Conservation (phyloP, 2,329 filamentous ascomycete species). For the Plectosphaerella cucumerina region DNA sequence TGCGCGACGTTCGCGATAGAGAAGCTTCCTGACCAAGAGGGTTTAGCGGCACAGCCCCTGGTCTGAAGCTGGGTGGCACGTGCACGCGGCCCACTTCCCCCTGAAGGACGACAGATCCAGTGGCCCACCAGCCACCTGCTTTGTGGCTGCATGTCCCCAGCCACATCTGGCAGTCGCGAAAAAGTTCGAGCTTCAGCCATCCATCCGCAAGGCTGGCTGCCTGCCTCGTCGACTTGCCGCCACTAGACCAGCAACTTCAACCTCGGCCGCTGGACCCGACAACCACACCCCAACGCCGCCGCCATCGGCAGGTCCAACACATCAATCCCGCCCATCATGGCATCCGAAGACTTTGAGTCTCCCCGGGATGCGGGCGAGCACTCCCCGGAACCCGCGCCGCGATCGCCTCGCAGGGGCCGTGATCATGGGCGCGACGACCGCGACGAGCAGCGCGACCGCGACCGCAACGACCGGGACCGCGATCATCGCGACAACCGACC, state of each 20-base stretch:
- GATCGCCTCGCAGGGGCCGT: conserved; percentile 21
- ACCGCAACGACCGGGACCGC: conserved; percentile 16
- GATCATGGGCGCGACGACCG: background rate
- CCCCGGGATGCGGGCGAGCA: conserved; percentile 25
- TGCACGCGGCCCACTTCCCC: no score
- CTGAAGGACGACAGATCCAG: background rate
- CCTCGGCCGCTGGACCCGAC: background rate
- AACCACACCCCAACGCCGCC: background rate
- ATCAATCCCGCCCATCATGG: conserved; percentile 27
- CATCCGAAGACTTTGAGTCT: conserved; percentile 39
- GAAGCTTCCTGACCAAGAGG: conserved; percentile 1
- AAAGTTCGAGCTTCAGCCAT: background rate
- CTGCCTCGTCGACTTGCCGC: background rate
- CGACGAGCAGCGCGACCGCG: conserved; percentile 21
- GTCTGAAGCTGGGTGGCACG: no score
- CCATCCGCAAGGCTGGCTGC: conserved; percentile 2
- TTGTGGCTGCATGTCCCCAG: background rate
- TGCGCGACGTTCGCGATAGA: conserved; percentile 3
- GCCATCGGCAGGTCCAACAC: no score
- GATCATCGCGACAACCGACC: conserved; percentile 45
- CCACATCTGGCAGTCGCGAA: background rate
- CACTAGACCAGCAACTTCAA: conserved; percentile 5
- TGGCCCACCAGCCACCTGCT: background rate
- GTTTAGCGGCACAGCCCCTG: background rate
- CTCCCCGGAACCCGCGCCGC: conserved; percentile 19